phyloP scores from a whole-genome alignment of 345 rosid genomes.

The Excoecaria agallocha region DNA sequence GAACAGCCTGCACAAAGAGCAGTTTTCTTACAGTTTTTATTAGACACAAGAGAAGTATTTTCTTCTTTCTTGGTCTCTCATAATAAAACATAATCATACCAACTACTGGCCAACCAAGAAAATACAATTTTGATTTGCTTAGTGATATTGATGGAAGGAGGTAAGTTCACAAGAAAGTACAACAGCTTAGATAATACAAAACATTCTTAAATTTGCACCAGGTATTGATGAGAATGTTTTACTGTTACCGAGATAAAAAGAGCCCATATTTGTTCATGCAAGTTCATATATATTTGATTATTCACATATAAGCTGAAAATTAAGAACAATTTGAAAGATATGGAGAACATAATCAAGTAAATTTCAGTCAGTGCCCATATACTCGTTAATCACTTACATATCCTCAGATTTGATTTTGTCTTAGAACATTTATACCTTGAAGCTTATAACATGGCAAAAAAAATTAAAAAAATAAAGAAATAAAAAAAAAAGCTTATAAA shows the following conservation, averaged over 20 bases:
- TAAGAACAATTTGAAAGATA: background rate
- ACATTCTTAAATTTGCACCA: too few relatives aligned
- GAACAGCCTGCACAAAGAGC: conserved; percentile 57
- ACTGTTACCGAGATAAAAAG: too few relatives aligned
- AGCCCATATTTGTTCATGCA: background rate
- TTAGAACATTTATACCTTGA: too few relatives aligned
- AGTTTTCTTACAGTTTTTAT: background rate
- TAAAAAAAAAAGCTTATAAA: too few relatives aligned
- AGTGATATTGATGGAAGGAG: background rate
- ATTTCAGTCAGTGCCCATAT: background rate
- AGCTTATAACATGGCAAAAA: too few relatives aligned
- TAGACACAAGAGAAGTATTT: background rate
- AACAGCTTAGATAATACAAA: background rate
- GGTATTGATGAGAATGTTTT: too few relatives aligned
- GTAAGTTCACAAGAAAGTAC: background rate
- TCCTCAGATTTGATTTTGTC: too few relatives aligned
- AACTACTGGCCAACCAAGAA: background rate
- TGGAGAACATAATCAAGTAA: background rate
- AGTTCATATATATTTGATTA: background rate
- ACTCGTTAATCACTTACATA: background rate
- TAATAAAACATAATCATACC: background rate
- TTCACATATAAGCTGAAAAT: background rate
- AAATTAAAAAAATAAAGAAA: too few relatives aligned
- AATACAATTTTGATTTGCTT: too few relatives aligned
- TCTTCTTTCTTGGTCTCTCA: background rate